Evolutionary conservation across 2,329 filamentous ascomycete species (phyloP), one percentile per base, ranked within the genome.

Genomic region (Arthrobotrys conoides): DNA sequence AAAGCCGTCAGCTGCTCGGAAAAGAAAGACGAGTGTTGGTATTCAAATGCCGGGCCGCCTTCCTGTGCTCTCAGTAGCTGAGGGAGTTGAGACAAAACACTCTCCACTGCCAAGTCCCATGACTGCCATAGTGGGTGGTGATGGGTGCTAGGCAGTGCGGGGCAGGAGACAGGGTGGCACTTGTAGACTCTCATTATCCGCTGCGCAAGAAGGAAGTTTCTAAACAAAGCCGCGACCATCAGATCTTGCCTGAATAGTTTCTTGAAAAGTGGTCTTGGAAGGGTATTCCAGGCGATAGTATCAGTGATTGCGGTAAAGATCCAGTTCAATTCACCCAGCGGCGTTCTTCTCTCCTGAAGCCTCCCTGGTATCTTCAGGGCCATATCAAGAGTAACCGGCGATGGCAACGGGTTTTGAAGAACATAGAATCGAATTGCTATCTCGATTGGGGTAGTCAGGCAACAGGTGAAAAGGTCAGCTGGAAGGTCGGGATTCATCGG

Each of bases 231-330:
- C 12, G 96, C 96, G n/a, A 99, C 96, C 94, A 99, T 98, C 12
- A 99, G 88, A 84, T 99, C 96, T 84, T 99, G 96, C 49, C 96
- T 88, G 85, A 99, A 99, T 77, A 98, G 93, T 84, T 97, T 97
- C 85, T 97, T 94, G 85, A 99, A 99, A 10, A 97, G 86, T 20
- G 94, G 90, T 55, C 95, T 91, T 2, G 94, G 93, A 3, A 99
- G 86, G 4, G 93, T 96, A 36, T 97, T 98, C 96, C 96, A 99
- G 0, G 96, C 96, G 82, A 99, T 99, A 0, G 95, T 98, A 84
- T 99, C 96, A 0, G 96, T 99, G 81, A 99, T 98, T 69, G 96
- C 96, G 0, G 96, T 99, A 83, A 99, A 98, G 41, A 99, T 99
- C 96, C 96, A 99, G 83, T 99, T 99, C 14, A 99, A 87, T 85